Conservation (phyloP, 805 yeast genomes). For the Zygosaccharomyces rouxii region DNA sequence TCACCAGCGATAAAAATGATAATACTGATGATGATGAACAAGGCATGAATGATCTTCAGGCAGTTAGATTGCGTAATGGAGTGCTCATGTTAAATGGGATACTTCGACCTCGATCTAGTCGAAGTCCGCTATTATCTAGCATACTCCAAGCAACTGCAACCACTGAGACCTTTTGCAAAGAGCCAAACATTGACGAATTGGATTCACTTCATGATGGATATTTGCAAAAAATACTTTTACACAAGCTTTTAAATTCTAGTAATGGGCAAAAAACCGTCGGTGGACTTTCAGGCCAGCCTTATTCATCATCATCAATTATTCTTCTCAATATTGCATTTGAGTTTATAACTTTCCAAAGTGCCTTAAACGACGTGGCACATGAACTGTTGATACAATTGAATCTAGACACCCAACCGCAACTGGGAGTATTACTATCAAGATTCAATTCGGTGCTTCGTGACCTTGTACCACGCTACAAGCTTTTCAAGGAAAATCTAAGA, state of each 20-base stretch:
- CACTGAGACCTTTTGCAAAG: constrained; percentile 2
- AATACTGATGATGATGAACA: constrained; percentile 24
- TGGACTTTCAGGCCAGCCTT: constrained; percentile 37
- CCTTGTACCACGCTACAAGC: constrained; percentile 41
- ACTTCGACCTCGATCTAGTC: constrained; percentile 30
- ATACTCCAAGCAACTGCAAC: neutral
- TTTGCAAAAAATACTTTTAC: constrained; percentile 26
- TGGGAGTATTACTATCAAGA: constrained; percentile 25
- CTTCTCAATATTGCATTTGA: constrained; percentile 38
- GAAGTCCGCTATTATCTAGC: constrained; percentile 18
- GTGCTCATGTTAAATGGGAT: constrained; percentile 28
- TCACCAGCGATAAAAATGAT: constrained; percentile 34
- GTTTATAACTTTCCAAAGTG: constrained; percentile 38
- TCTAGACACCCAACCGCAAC: constrained; percentile 21
- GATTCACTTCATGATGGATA: constrained; percentile 36
- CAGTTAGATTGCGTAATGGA: constrained; percentile 23
- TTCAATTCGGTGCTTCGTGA: constrained; percentile 40
- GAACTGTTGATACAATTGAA: constrained; percentile 35
- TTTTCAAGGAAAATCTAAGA: constrained; percentile 42
- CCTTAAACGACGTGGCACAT: constrained; percentile 36
- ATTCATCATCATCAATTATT: constrained; percentile 40
- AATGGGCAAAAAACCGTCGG: constrained; percentile 31
- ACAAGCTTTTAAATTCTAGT: constrained; percentile 24
- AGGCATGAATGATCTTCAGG: constrained; percentile 29
- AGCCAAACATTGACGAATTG: constrained; percentile 45